A percentile compares a stretch with the other conserved stretches of the same genome.
phyloP scores from a whole-genome alignment of 2,329 filamentous ascomycete genomes.

The Capronia coronata region DNA sequence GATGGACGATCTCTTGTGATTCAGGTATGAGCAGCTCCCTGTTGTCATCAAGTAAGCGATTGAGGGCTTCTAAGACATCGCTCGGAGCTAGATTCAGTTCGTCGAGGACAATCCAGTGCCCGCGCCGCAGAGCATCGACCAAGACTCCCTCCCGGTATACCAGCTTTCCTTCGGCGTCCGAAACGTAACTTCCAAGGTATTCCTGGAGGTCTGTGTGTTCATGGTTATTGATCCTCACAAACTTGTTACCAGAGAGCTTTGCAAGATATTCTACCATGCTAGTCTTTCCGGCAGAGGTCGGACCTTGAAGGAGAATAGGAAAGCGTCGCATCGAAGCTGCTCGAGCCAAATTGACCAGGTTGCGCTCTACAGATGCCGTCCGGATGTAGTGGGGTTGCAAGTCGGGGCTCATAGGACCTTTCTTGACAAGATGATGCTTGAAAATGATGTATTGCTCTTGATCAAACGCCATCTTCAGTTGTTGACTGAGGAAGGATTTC shows the following conservation, averaged over 20 bases:
- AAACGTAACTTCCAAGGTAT: conserved; percentile 91
- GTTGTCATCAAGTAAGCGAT: conserved; percentile 92
- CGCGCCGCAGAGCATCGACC: conserved; percentile 83
- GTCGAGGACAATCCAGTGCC: conserved; percentile 96
- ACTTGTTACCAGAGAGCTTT: conserved; percentile 93
- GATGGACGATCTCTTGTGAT: conserved; percentile 86
- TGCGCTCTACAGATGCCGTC: conserved; percentile 88
- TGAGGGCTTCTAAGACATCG: conserved; percentile 92
- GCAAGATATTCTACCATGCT: conserved; percentile 99
- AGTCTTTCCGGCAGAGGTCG: conserved; percentile 95
- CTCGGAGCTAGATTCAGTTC: conserved; percentile 95
- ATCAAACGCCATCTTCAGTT: conserved; percentile 69
- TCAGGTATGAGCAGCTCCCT: conserved; percentile 92
- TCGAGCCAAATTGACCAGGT: conserved; percentile 87
- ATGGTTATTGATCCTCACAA: conserved; percentile 98
- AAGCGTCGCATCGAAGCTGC: conserved; percentile 88
- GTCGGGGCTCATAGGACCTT: conserved; percentile 60
- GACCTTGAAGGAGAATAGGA: conserved; percentile 90
- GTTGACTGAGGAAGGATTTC: conserved; percentile 67
- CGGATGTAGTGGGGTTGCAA: conserved; percentile 89
- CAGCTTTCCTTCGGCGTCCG: conserved; percentile 74
- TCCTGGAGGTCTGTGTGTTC: conserved; percentile 98
- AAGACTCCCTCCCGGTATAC: conserved; percentile 89
- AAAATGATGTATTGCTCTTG: conserved; percentile 75
- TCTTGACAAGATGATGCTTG: conserved; percentile 83